A percentile compares a stretch with the other conserved stretches of the same genome.
These are phyloP conservation scores for Cystobasidium onofrii DNA, from an alignment of 768 basidiomycete species.

Conservation along the genomic window DNA sequence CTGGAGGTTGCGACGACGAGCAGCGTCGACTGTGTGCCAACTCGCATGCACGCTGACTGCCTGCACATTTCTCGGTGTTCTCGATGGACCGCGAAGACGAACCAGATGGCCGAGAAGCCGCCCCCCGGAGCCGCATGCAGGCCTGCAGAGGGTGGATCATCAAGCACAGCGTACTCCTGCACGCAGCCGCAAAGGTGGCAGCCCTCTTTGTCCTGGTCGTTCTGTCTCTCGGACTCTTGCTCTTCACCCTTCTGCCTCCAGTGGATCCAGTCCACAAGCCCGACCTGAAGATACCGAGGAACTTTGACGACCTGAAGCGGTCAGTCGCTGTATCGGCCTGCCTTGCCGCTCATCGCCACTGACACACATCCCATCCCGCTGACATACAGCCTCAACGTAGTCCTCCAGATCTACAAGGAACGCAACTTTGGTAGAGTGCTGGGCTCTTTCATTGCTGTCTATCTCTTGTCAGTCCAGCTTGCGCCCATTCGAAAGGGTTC, in stretches of 20 bases:
- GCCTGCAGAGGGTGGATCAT: background rate
- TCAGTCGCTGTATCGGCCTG: too few relatives aligned
- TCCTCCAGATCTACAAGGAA: conserved; percentile 84
- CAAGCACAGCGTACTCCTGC: conserved; percentile 54
- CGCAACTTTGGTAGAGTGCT: conserved; percentile 78
- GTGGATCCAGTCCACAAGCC: conserved; percentile 62
- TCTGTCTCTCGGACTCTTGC: conserved; percentile 60
- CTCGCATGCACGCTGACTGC: too few relatives aligned
- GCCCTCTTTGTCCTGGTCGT: conserved; percentile 65
- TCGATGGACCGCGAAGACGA: background rate
- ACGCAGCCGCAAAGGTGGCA: conserved; percentile 76
- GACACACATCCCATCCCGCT: too few relatives aligned
- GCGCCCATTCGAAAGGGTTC: background rate
- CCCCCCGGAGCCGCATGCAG: background rate
- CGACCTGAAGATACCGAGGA: conserved; percentile 71
- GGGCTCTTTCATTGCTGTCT: conserved; percentile 76
- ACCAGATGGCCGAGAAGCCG: background rate
- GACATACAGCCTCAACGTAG: conserved; percentile 55
- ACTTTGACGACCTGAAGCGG: conserved; percentile 72
- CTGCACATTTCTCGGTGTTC: too few relatives aligned
- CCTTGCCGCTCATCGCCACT: too few relatives aligned
- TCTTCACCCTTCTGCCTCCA: conserved; percentile 55
- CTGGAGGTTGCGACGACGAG: too few relatives aligned
- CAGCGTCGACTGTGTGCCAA: too few relatives aligned
- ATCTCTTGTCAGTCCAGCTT: conserved; percentile 72